Percentiles rank a stretch among this genome's conserved stretches.
These are phyloP conservation scores for Kodamaea kakaduensis DNA, from an alignment of 805 yeast species.

Conservation along the genomic window DNA sequence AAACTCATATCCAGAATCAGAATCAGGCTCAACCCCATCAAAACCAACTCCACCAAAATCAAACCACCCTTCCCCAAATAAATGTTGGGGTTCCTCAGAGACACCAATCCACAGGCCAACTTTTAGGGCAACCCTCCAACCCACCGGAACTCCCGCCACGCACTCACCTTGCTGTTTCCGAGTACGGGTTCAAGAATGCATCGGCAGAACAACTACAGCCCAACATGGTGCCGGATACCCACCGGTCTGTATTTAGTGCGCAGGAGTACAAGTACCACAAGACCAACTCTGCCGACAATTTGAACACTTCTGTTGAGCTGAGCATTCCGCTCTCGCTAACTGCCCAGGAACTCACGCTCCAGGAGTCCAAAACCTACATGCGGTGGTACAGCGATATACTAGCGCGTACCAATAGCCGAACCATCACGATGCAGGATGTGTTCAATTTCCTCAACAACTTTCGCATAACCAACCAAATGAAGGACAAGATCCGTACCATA, in stretches of 20 bases:
- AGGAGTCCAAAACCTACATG: conserved; percentile 80
- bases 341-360: conserved; percentile 63
- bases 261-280: conserved; percentile 5
- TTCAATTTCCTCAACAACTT: conserved; percentile 75
- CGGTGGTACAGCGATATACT: conserved; percentile 91
- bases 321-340: conserved; percentile 61
- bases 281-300: conserved; percentile 11
- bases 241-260: conserved; percentile 2
- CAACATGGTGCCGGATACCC: neutral
- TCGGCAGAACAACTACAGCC: conserved; percentile 15
- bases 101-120: conserved; percentile 12
- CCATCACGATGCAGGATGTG: conserved; percentile 73
- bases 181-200: conserved; percentile 13
- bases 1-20: too few species aligned
- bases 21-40: too few species aligned
- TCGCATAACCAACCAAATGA: conserved; percentile 50
- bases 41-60: too few species aligned
- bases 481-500: conserved; percentile 48
- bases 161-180: conserved; percentile 3
- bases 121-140: neutral
- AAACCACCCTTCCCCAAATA: too few species aligned
- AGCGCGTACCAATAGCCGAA: conserved; percentile 60
- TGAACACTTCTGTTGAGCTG: conserved; percentile 9
- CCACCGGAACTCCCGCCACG: neutral
- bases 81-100: too few species aligned